Evolutionary conservation across 73 alveolate genomes (phyloP), one percentile per base, ranked within the genome.

Genomic region (Urostyla sp.): DNA sequence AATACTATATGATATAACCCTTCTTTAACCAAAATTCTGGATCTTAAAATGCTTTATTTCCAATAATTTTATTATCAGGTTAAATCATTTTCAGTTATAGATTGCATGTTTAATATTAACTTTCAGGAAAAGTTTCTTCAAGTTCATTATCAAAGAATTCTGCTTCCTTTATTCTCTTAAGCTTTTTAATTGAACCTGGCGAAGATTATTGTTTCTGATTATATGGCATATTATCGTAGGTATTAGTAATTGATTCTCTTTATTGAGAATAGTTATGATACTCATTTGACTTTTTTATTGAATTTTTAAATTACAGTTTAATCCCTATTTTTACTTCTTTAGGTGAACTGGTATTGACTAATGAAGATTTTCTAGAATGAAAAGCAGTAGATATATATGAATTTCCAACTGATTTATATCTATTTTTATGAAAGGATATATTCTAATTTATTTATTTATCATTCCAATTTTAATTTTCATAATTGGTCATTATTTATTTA

Each of bases 21-120:
- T 69, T 69, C 7, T 55, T 4, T 26, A 69, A 27, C 83, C 83
- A 69, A 23, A n/a, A 69, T 1, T 69, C 83, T 27, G 83, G 32
- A 30, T 69, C 69, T 34, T 69, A 5, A 23, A 69, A 69, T 0
- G 48, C 83, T 48, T 69, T 15, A 7, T 46, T 30, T 34, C 30
- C 27, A 44, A 38, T 48, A 18, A 46, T 69, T 30, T 35, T 69
- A 35, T 69, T 44, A 26, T 69, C 83, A 13, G 83, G 83, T 23
- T 44, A 23, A 13, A 69, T 69, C 38, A 46, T 20, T 3, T 3
- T 3, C 83, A 69, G 34, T 5, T 5, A 11, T 5, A 69, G 40
- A 20, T 48, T 69, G 53, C 83, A 69, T 20, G 8, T 21, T 18
- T 69, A 67, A 23, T 6, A 34, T 6, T 69, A 6, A 45, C 31